These are phyloP conservation scores for Ballota nigra DNA, from an alignment of 257 asterid species.

Conservation along the genomic window DNA sequence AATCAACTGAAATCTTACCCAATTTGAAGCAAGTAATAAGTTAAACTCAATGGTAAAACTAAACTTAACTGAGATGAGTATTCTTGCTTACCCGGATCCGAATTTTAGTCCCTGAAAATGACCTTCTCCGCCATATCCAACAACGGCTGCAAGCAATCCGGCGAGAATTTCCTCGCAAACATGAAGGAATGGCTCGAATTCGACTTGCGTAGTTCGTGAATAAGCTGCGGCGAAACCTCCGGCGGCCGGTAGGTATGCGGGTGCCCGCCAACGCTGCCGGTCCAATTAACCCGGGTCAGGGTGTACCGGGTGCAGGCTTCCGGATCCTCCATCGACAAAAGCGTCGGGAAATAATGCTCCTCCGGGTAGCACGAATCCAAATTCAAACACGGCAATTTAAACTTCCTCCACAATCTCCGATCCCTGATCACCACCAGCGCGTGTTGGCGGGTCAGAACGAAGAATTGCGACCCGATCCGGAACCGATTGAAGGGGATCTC, in stretches of 20 bases:
- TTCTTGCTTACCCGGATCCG: slow-evolving; percentile 34
- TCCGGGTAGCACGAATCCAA: slow-evolving; percentile 66
- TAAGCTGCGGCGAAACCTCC: slow-evolving; percentile 53
- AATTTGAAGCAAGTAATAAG: not conserved
- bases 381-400: slow-evolving; percentile 52
- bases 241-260: slow-evolving; percentile 56
- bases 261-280: slow-evolving; percentile 58
- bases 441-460: slow-evolving; percentile 49
- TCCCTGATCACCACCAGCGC: slow-evolving; percentile 51
- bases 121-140: slow-evolving; percentile 46
- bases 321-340: slow-evolving; percentile 75
- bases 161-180: slow-evolving; percentile 77
- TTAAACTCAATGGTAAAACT: not conserved
- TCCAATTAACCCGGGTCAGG: slow-evolving; percentile 79
- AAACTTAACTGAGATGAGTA: not conserved
- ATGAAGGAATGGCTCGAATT: slow-evolving; percentile 49
- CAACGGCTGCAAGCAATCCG: slow-evolving; percentile 71
- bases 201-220: slow-evolving; percentile 39
- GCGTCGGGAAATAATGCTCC: slow-evolving; percentile 79
- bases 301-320: slow-evolving; percentile 48
- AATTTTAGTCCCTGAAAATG: slow-evolving; percentile 52
- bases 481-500: slow-evolving; percentile 53
- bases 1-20: too few species aligned
- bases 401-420: slow-evolving; percentile 62
- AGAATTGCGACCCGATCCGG: slow-evolving; percentile 79